Base-by-base conservation (phyloP, 2,329 filamentous ascomycete genomes). In the Penicillium sp. region DNA sequence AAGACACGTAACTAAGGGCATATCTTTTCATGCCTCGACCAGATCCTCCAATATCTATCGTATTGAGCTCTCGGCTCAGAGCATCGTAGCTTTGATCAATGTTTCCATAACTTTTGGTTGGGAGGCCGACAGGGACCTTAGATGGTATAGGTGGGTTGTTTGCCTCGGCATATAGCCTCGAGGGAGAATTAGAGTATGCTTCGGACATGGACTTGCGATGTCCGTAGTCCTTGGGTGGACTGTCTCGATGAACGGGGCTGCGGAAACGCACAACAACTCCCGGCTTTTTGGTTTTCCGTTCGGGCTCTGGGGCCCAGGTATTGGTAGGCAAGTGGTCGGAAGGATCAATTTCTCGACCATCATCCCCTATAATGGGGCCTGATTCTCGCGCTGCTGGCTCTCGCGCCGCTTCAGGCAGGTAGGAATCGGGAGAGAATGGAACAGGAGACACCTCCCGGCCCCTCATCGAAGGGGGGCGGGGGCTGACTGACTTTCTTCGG, bases 261-360 rank as follows among this genome's bases (percentile, higher is more conserved):
- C n/a, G n/a, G 55, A 75, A 75, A 9, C 72, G 70, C 41, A 76
- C 67, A 15, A 75, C 70, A 24, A 75, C 69, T 40, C 74, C 73
- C 19, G 73, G 69, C 64, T 77, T 69, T 43, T 67, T 68, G 42
- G 62, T 69, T 57, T 83, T 84, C 34, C 75, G 74, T 55, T 82
- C 79, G 2, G 81, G 81, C 58, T 84, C 81, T 0, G 81, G 81
- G 0, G 81, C 81, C 81, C 81, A 84, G 2, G 79, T 80, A 53
- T 82, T 77, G 3, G 81, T 73, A 1, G 81, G 81, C 2, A 84
- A 71, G 61, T 84, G 80, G 61, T 84, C 81, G 0, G 80, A 82
- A 4, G 81, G 81, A 64, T 84, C 81, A 57, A 84, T 82, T 49
- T 81, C 76, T 29, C 80, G 75, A 15, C 81, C 81, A 61, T 82